Evolutionary conservation across 768 basidiomycete species (phyloP).

Genomic region (Pleurotus tuber-regium): DNA sequence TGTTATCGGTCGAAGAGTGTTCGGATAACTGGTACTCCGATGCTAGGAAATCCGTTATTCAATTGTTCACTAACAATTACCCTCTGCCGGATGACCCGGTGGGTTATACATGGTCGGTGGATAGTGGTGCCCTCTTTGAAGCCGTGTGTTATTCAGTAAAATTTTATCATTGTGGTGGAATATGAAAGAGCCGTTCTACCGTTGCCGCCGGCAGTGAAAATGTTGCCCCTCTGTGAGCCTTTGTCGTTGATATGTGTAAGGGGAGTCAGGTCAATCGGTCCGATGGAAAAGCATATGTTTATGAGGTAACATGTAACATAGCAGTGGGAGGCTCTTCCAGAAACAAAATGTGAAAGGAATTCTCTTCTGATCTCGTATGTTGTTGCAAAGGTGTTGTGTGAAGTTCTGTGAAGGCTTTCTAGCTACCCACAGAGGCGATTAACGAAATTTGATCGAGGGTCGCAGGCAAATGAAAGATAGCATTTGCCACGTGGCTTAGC

Average conservation of each 20-base stretch:
- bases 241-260: slow-evolving; percentile 6
- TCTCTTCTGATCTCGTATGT: not conserved
- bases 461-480: not conserved
- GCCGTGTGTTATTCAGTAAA: not conserved
- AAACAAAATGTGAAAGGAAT: not conserved
- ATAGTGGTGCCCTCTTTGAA: no score
- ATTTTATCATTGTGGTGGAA: not conserved
- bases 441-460: not conserved
- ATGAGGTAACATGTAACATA: no score
- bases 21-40: no score
- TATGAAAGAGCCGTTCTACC: not conserved
- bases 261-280: slow-evolving; percentile 1
- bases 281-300: not conserved
- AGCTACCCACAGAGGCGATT: not conserved
- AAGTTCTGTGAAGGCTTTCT: not conserved
- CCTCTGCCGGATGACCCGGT: no score
- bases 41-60: no score
- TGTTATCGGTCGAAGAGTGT: no score
- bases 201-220: slow-evolving; percentile 1
- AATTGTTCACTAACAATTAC: no score
- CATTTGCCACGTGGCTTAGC: slow-evolving; percentile 5
- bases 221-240: not conserved
- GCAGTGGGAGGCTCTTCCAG: no score
- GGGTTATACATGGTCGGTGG: no score
- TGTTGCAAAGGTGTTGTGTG: not conserved